Evolutionary conservation across 495 filamentous ascomycete species (phyloP).

Genomic region (Terfezia claveryi): DNA sequence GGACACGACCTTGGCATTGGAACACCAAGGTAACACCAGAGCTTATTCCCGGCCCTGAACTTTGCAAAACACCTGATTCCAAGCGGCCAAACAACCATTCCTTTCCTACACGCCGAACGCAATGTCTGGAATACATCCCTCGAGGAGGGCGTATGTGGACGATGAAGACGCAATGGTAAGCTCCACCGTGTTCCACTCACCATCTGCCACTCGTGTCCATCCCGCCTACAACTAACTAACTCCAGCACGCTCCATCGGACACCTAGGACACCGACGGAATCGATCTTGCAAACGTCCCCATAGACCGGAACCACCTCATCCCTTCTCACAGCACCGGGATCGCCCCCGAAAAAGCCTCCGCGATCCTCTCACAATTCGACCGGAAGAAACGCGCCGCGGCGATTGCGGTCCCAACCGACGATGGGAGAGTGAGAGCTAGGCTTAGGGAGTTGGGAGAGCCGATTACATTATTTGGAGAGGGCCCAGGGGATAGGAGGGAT

Average conservation of each 20-base stretch:
- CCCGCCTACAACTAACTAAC: conserved; percentile 3
- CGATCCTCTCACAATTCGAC: conserved; percentile 71
- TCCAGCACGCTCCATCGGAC: conserved; percentile 18
- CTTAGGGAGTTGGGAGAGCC: conserved; percentile 75
- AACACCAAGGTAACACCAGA: too few species aligned
- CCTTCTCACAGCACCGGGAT: conserved; percentile 50
- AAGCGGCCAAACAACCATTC: background rate
- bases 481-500: conserved; percentile 64
- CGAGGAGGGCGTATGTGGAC: conserved; percentile 89
- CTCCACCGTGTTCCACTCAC: conserved; percentile 4
- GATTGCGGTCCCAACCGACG: conserved; percentile 88
- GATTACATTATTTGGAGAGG: conserved; percentile 89
- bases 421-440: conserved; percentile 58
- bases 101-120: background rate
- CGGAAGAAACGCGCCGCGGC: conserved; percentile 71
- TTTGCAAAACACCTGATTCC: too few species aligned
- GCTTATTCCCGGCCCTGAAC: too few species aligned
- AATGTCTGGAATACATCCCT: conserved; percentile 44
- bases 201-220: conserved; percentile 2
- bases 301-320: conserved; percentile 71
- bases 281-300: conserved; percentile 55
- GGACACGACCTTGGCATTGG: too few species aligned
- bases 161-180: conserved; percentile 52
- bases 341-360: conserved; percentile 69
- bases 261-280: conserved; percentile 37